Evolutionary conservation across 2,329 filamentous ascomycete genomes (phyloP).

Genomic region (Penicillium sp.): DNA sequence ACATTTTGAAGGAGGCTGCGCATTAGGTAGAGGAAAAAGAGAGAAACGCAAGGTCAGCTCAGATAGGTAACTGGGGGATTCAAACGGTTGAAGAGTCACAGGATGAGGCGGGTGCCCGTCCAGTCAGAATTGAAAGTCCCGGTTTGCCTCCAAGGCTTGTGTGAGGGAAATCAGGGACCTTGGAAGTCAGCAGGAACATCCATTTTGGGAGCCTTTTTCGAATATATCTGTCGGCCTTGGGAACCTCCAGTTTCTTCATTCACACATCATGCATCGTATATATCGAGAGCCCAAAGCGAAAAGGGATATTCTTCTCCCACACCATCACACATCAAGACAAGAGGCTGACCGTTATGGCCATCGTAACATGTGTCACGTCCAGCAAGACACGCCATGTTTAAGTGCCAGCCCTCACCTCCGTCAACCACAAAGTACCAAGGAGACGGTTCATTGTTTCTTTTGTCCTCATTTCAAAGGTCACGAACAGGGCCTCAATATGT

Average conservation of each 20-base stretch:
- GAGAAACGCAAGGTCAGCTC: not conserved
- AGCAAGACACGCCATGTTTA: not conserved
- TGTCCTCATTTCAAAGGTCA: not conserved
- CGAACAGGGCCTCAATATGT: not conserved
- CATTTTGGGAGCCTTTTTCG: not conserved
- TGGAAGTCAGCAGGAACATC: not conserved
- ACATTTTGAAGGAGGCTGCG: not conserved
- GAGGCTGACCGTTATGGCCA: not conserved
- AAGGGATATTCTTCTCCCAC: not conserved
- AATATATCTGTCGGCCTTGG: not conserved
- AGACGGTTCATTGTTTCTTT: not conserved
- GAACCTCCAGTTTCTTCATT: not conserved
- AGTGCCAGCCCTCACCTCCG: not conserved
- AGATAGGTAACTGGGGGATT: no score
- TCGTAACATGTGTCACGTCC: not conserved
- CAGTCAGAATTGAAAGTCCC: not conserved
- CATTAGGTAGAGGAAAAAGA: not conserved
- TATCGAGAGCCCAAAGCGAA: not conserved
- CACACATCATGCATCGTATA: not conserved
- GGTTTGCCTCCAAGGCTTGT: constrained; percentile 1
- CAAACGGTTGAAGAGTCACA: not conserved
- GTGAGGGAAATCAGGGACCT: not conserved
- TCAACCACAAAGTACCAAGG: not conserved
- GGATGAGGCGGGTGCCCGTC: not conserved
- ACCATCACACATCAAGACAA: not conserved